phyloP scores from a whole-genome alignment of 306 rosid genomes.

The Cucumis melo region DNA sequence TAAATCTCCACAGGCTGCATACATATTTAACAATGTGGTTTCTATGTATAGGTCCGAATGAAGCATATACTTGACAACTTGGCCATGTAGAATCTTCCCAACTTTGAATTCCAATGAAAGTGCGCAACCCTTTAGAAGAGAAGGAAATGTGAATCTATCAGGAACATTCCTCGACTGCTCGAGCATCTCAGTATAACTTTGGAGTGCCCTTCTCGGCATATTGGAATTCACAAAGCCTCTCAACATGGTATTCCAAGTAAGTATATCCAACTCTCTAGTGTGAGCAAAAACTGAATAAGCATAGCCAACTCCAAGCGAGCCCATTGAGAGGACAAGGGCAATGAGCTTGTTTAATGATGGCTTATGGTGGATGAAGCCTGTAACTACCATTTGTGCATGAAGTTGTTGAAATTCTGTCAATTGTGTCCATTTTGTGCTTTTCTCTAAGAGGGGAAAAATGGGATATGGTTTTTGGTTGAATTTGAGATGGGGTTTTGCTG shows the following conservation, averaged over 20 bases:
- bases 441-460: neutral
- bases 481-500: neutral
- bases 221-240: constrained; percentile 11
- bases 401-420: constrained; percentile 5
- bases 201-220: constrained; percentile 10
- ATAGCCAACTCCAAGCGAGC: neutral
- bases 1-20: constrained; percentile 11
- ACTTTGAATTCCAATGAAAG: neutral
- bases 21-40: constrained; percentile 10
- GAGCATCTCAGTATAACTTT: constrained; percentile 12
- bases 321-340: constrained; percentile 1
- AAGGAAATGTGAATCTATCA: constrained; percentile 15
- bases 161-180: constrained; percentile 2
- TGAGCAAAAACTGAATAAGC: constrained; percentile 1
- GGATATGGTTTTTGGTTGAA: neutral
- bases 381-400: constrained; percentile 10
- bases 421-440: constrained; percentile 10
- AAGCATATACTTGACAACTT: constrained; percentile 1
- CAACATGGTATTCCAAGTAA: constrained; percentile 11
- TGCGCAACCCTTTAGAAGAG: constrained; percentile 11
- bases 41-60: constrained; percentile 9
- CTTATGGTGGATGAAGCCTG: constrained; percentile 8
- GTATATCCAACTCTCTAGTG: neutral
- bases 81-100: constrained; percentile 10
- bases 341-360: constrained; percentile 12